Evolutionary conservation across 495 filamentous ascomycete genomes (phyloP).

Genomic region (Penicillium bialowiezense): DNA sequence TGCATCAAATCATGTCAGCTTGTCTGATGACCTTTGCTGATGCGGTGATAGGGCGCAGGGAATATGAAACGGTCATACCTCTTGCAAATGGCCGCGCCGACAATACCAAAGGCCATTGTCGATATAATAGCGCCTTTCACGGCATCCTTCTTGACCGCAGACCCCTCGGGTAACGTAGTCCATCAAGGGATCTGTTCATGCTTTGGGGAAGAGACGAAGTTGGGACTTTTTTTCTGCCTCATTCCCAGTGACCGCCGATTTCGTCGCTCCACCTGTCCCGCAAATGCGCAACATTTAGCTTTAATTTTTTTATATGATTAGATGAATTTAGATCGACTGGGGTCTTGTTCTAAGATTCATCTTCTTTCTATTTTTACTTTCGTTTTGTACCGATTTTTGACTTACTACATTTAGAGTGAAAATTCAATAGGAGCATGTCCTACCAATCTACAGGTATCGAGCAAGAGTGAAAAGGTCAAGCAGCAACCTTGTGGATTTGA

Average conservation of each 20-base stretch:
- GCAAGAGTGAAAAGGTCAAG: constrained; percentile 3
- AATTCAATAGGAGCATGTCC: too few relatives aligned
- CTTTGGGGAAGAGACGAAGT: constrained; percentile 13
- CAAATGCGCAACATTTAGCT: not conserved
- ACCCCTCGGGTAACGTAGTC: constrained; percentile 55
- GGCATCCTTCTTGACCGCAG: constrained; percentile 65
- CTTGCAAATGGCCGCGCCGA: constrained; percentile 62
- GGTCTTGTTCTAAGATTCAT: not conserved
- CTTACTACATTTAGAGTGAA: too few relatives aligned
- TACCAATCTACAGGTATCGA: not conserved
- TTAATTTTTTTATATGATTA: not conserved
- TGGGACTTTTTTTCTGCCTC: constrained; percentile 18
- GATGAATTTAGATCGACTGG: not conserved
- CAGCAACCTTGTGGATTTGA: constrained; percentile 1
- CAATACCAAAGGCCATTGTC: constrained; percentile 67
- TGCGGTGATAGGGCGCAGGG: constrained; percentile 1
- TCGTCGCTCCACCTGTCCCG: constrained; percentile 6
- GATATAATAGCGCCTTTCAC: constrained; percentile 57
- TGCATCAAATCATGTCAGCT: constrained; percentile 14
- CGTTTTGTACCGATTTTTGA: too few relatives aligned
- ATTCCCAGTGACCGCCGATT: constrained; percentile 13
- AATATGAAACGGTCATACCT: constrained; percentile 32
- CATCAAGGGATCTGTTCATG: constrained; percentile 44
- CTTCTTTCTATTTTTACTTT: not conserved
- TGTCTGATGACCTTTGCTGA: constrained; percentile 2